A percentile compares a stretch with the other conserved stretches of the same genome.
Conservation (phyloP, 352 stramenopile species). For the Phytophthora chlamydospora region DNA sequence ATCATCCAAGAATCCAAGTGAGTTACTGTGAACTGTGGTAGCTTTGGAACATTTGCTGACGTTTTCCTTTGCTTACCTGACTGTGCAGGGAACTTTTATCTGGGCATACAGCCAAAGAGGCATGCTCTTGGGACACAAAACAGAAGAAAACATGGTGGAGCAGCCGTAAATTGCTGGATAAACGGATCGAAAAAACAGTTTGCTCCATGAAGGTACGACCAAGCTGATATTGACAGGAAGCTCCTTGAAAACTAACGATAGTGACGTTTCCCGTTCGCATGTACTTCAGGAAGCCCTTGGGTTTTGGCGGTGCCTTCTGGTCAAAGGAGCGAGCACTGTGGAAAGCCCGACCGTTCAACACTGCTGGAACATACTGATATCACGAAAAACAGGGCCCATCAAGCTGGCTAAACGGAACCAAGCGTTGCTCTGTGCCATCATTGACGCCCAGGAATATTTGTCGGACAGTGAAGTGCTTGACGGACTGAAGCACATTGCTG, state of each 20-base stretch:
- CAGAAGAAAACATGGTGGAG: constrained; percentile 86
- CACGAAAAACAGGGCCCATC: constrained; percentile 3
- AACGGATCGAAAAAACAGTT: constrained; percentile 46
- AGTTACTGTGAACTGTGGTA: background rate
- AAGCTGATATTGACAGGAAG: background rate
- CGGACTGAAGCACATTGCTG: constrained; percentile 45
- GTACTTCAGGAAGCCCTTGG: constrained; percentile 45
- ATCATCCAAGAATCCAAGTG: constrained; percentile 73
- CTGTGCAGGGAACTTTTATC: constrained; percentile 57
- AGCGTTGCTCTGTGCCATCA: constrained; percentile 43
- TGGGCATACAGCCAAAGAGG: constrained; percentile 60
- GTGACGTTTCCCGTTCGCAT: constrained; percentile 17
- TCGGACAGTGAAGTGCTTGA: constrained; percentile 50
- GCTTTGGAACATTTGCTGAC: constrained; percentile 5
- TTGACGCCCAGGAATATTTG: constrained; percentile 35
- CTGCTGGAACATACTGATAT: constrained; percentile 44
- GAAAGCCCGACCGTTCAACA: constrained; percentile 18
- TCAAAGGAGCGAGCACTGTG: constrained; percentile 22
- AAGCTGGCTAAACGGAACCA: constrained; percentile 30
- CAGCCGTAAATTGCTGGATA: constrained; percentile 63
- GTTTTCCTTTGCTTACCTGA: background rate
- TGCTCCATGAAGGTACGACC: constrained; percentile 57
- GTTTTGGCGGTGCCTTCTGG: constrained; percentile 66
- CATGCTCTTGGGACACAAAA: constrained; percentile 53
- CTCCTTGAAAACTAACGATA: background rate